Percentiles rank a stretch among this genome's conserved stretches.
These are phyloP conservation scores for Myriosclerotinia curreyana DNA, from an alignment of 2,329 filamentous ascomycete species.

Conservation along the genomic window DNA sequence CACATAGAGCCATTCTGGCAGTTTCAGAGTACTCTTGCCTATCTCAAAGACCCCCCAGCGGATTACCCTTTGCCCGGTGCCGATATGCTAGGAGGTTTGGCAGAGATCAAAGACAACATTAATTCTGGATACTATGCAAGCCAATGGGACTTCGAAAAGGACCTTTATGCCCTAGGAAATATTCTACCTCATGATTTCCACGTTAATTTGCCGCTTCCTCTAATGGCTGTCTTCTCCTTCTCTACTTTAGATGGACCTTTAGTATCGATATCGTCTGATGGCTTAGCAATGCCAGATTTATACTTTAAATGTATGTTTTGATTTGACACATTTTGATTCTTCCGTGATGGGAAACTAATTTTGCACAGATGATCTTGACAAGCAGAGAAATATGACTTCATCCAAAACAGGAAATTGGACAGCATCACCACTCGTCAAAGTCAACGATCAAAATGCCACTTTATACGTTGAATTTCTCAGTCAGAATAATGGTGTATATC, in stretches of 20 bases:
- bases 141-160: conserved; percentile 31
- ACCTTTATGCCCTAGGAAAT: conserved; percentile 23
- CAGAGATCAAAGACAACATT: conserved; percentile 24
- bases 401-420: conserved; percentile 23
- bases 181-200: conserved; percentile 55
- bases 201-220: conserved; percentile 48
- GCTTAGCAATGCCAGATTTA: conserved; percentile 52
- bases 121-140: conserved; percentile 25
- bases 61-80: conserved; percentile 25
- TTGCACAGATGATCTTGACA: conserved; percentile 21
- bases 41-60: conserved; percentile 33
- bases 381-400: conserved; percentile 8
- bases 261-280: conserved; percentile 58
- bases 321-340: not conserved
- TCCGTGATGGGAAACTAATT: not conserved
- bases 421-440: conserved; percentile 49
- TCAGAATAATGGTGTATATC: conserved; percentile 37
- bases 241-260: conserved; percentile 37
- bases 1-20: conserved; percentile 25
- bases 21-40: conserved; percentile 27
- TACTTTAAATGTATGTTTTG: conserved; percentile 39
- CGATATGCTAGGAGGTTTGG: conserved; percentile 29
- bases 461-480: conserved; percentile 47
- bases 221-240: conserved; percentile 46
- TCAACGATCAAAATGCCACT: conserved; percentile 52